A percentile compares a stretch with the other conserved stretches of the same genome.
Conservation (phyloP, 1,139 yeast genomes). For the Scheffersomyces parashehatae region DNA sequence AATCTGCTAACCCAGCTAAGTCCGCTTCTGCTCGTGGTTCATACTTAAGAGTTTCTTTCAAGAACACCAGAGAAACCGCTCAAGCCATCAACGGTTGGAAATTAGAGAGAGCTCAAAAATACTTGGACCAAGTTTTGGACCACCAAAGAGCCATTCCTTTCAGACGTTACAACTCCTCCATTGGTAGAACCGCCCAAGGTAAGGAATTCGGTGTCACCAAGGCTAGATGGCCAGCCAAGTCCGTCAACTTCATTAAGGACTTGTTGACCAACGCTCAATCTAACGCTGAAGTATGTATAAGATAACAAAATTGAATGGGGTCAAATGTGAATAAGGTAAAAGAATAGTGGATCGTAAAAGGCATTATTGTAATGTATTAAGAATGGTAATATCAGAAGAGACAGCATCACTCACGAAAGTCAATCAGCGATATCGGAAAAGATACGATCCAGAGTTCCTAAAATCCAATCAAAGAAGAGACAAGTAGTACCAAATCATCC, state of each 20-base stretch:
- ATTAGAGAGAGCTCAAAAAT: slow-evolving; percentile 91
- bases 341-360: too few species aligned
- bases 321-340: too few species aligned
- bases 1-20: slow-evolving; percentile 99
- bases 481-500: too few species aligned
- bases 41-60: slow-evolving; percentile 98
- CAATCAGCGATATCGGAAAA: too few species aligned
- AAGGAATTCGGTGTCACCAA: slow-evolving; percentile 99
- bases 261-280: slow-evolving; percentile 97
- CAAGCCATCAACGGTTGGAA: slow-evolving; percentile 99
- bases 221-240: slow-evolving; percentile 99
- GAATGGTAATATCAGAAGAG: too few species aligned
- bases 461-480: too few species aligned
- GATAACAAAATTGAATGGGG: too few species aligned
- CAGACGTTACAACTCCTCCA: slow-evolving; percentile 96
- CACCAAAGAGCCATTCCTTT: slow-evolving; percentile 99
- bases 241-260: slow-evolving; percentile 93
- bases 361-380: too few species aligned
- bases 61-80: slow-evolving; percentile 99
- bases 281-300: slow-evolving; percentile 79
- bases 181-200: slow-evolving; percentile 99
- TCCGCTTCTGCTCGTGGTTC: slow-evolving; percentile 99
- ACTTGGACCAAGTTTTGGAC: slow-evolving; percentile 95
- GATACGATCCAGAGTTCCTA: too few species aligned
- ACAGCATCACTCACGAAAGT: too few species aligned